Percentiles rank a stretch among this genome's conserved stretches.
Evolutionary conservation across 345 rosid genomes (phyloP).

Genomic region (Euphorbia pulcherrima): DNA sequence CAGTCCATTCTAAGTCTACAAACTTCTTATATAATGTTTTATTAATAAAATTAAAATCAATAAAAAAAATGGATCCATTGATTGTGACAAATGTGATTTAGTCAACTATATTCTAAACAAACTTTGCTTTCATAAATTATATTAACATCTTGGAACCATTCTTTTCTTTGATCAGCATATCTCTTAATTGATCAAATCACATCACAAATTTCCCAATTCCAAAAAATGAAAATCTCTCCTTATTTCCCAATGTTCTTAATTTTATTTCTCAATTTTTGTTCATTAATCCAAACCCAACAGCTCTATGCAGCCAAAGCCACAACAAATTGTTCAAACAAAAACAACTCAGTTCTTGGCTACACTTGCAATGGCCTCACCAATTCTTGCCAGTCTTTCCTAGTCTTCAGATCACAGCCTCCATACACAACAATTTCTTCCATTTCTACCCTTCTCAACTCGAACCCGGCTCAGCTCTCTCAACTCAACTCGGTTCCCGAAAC

Average conservation of each 20-base stretch:
- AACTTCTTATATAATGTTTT: background rate
- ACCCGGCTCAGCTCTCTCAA: slow-evolving; percentile 41
- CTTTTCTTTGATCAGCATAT: background rate
- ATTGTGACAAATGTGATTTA: background rate
- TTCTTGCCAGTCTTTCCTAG: slow-evolving; percentile 53
- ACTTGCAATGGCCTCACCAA: slow-evolving; percentile 63
- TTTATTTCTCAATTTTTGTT: slow-evolving; percentile 20
- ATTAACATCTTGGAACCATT: background rate
- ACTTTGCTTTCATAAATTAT: background rate
- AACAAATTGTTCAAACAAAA: slow-evolving; percentile 36
- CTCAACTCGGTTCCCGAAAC: slow-evolving; percentile 45
- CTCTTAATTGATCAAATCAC: background rate
- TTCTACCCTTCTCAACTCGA: slow-evolving; percentile 44
- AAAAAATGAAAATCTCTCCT: slow-evolving; percentile 27
- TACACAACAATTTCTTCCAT: slow-evolving; percentile 47
- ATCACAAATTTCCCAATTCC: background rate
- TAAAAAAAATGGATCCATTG: background rate
- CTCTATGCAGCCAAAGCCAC: slow-evolving; percentile 50
- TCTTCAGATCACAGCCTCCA: slow-evolving; percentile 58
- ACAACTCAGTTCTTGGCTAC: slow-evolving; percentile 59
- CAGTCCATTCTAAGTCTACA: background rate
- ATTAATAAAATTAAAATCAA: background rate
- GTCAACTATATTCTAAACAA: background rate
- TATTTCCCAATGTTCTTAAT: slow-evolving; percentile 10
- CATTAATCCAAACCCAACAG: slow-evolving; percentile 53